Percentiles rank a stretch among this genome's conserved stretches.
phyloP scores from a whole-genome alignment of 768 basidiomycete genomes.

The Lenzites betulinus region DNA sequence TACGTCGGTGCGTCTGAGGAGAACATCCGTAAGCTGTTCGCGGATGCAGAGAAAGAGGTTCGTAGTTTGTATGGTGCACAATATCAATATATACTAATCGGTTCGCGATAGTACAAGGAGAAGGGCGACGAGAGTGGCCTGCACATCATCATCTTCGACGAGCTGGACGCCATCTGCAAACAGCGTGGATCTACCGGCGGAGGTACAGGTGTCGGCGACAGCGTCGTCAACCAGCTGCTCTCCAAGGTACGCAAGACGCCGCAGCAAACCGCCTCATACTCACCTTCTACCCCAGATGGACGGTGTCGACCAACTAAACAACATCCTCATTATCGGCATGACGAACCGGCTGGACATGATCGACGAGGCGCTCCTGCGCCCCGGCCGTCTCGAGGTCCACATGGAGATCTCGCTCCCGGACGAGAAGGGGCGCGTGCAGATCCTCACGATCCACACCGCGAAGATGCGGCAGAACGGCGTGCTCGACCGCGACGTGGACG shows the following conservation, averaged over 20 bases:
- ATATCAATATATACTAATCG: not conserved
- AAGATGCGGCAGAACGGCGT: slow-evolving; percentile 93
- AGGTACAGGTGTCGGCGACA: slow-evolving; percentile 98
- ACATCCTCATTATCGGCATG: slow-evolving; percentile 99
- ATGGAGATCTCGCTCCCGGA: slow-evolving; percentile 99
- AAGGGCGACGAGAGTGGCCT: slow-evolving; percentile 96
- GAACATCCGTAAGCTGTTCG: slow-evolving; percentile 96
- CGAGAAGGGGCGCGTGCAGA: slow-evolving; percentile 88
- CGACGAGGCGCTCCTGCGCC: slow-evolving; percentile 95
- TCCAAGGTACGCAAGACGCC: slow-evolving; percentile 70
- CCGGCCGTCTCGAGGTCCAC: slow-evolving; percentile 98
- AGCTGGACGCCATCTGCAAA: slow-evolving; percentile 97
- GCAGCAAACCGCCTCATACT: not conserved
- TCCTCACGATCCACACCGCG: slow-evolving; percentile 90
- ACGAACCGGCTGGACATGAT: slow-evolving; percentile 99
- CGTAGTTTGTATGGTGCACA: slow-evolving; percentile 19
- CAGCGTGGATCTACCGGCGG: slow-evolving; percentile 91
- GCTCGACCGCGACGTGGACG: slow-evolving; percentile 84
- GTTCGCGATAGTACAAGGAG: slow-evolving; percentile 78
- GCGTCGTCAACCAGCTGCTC: slow-evolving; percentile 95
- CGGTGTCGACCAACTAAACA: slow-evolving; percentile 97
- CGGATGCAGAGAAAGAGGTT: slow-evolving; percentile 97
- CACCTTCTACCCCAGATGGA: slow-evolving; percentile 71
- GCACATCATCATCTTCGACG: slow-evolving; percentile 99
- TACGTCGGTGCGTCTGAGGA: slow-evolving; percentile 98